Evolutionary conservation across 208 protist genomes (phyloP), one percentile per base, ranked within the genome.

Genomic region (Wallacemonas rigidus): DNA sequence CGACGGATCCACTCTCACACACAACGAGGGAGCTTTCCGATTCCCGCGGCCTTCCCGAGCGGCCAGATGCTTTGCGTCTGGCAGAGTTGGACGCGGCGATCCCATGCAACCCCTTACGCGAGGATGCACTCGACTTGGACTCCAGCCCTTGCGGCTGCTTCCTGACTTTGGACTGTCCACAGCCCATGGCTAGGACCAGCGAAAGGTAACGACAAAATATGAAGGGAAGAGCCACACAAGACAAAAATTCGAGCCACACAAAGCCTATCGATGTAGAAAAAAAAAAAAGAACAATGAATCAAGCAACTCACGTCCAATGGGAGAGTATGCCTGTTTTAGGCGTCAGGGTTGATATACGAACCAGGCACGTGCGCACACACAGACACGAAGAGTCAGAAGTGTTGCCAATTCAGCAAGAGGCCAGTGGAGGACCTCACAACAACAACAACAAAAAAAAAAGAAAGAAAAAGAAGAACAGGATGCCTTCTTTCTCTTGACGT

Each of bases 221-320:
- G 56, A 9, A 69, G 51, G 12, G 3, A 67, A 55, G 2, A 45
- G 45, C 35, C 38, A 74, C 3, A 3, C 40, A 60, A 11, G 56
- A 68, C 7, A 44, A 53, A 63, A 69, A 1, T 63, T 38, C n/a
- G 56, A 57, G 35, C 9, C 14, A 57, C 5, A 57, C 26, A 50
- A 12, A 50, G 6, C 12, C 6, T 12, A 50, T 14, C 45, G 45
- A 50, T 11, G 15, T 45, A 14, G 1, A 38, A 5, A 5, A 4
- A 64, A 60, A 53, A 60, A 74, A 54, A 74, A 60, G 71, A 4
- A 41, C 12, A 72, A 54, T 40, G 38, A 57, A 73, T 26, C 41
- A 73, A 73, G 53, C 40, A 36, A 62, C 51, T 26, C 26, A 26
- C 26, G 26, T 26, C 26, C 26, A 0, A 26, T 26, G 26, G 26